Conservation (phyloP, 2,329 filamentous ascomycete species). For the Aspergillus japonicus region DNA sequence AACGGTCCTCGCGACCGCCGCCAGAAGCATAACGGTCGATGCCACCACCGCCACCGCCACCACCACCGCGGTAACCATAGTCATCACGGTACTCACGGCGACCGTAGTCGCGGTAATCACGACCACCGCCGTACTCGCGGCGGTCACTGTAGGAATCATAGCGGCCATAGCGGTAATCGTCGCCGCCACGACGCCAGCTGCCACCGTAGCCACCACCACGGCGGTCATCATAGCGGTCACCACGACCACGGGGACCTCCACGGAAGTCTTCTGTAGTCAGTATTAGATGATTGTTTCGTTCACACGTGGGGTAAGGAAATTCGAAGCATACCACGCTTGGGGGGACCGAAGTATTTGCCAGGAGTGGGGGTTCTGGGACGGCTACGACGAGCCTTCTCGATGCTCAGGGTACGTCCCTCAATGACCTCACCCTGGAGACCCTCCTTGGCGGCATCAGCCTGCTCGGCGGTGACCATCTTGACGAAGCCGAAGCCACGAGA, state of each 20-base stretch:
- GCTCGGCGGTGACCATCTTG: slow-evolving; percentile 94
- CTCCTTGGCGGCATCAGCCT: slow-evolving; percentile 95
- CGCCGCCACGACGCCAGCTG: slow-evolving; percentile 48
- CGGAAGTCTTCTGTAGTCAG: slow-evolving; percentile 32
- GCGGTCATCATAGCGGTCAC: slow-evolving; percentile 54
- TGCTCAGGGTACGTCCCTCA: slow-evolving; percentile 92
- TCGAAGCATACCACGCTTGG: slow-evolving; percentile 79
- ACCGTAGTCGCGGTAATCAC: slow-evolving; percentile 47
- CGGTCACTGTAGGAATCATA: slow-evolving; percentile 50
- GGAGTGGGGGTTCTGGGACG: slow-evolving; percentile 94
- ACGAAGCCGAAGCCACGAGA: slow-evolving; percentile 99
- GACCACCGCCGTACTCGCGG: slow-evolving; percentile 48
- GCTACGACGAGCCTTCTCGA: slow-evolving; percentile 96
- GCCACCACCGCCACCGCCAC: slow-evolving; percentile 37
- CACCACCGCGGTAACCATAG: slow-evolving; percentile 39
- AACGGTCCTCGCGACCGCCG: slow-evolving; percentile 45
- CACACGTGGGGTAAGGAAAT: background rate
- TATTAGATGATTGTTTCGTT: background rate
- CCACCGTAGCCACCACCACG: slow-evolving; percentile 52
- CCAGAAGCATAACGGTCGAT: slow-evolving; percentile 46
- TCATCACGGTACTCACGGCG: slow-evolving; percentile 49
- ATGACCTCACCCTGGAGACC: slow-evolving; percentile 92
- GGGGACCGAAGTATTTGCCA: slow-evolving; percentile 98
- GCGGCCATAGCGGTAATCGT: slow-evolving; percentile 44
- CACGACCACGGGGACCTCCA: slow-evolving; percentile 46